Evolutionary conservation across 257 asterid genomes (phyloP).

Genomic region (Nicotiana knightiana): DNA sequence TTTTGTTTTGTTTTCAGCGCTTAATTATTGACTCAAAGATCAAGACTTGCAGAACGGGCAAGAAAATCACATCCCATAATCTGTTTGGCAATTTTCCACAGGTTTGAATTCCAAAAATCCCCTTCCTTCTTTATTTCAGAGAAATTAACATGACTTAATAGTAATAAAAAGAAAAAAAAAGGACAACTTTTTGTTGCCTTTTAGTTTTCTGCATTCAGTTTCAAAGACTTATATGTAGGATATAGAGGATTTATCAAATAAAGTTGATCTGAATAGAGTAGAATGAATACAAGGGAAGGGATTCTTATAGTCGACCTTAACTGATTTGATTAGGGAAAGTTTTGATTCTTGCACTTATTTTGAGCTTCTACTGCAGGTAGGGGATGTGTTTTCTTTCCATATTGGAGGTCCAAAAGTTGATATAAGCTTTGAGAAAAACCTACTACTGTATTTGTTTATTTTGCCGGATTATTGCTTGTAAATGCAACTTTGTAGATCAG

Average conservation of each 20-base stretch:
- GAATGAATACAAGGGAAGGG: neutral
- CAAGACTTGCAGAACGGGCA: neutral
- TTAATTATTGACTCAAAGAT: neutral
- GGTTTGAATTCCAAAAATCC: neutral
- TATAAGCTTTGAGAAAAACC: neutral
- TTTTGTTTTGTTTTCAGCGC: neutral
- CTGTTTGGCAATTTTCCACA: neutral
- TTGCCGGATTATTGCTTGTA: neutral
- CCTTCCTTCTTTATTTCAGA: neutral
- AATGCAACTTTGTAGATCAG: slow-evolving; percentile 29
- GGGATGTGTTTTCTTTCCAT: neutral
- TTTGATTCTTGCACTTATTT: neutral
- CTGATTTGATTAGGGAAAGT: neutral
- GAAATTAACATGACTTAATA: neutral
- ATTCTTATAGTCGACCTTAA: neutral
- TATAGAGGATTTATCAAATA: neutral
- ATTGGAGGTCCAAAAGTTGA: slow-evolving; percentile 7
- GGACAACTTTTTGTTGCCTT: neutral
- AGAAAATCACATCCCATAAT: neutral
- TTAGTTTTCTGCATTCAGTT: neutral
- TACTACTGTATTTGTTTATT: neutral
- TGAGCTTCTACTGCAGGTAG: neutral
- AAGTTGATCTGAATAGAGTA: neutral
- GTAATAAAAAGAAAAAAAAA: neutral
- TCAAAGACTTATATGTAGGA: too few species aligned